Base-by-base conservation (phyloP, 1,284 basidiomycete species). In the Trichosporon asahii region DNA sequence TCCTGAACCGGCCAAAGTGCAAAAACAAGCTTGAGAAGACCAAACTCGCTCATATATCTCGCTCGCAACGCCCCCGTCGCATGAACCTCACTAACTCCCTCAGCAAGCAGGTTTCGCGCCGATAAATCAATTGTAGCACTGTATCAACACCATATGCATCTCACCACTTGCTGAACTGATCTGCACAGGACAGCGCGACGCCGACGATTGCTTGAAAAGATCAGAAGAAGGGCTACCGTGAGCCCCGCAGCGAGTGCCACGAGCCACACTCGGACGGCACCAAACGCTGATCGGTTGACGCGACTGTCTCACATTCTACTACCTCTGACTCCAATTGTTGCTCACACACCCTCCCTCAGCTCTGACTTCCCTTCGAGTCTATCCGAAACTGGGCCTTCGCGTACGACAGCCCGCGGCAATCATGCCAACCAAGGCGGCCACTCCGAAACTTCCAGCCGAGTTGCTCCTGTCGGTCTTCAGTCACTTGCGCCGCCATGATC, bases 101-200 rank as follows among this genome's bases (percentile, higher is more conserved):
- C 70, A 77, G 76, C 71, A 77, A 77, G 71, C 68, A 71, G 57
- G 76, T 73, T 33, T 61, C 57, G n/a, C 66, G 72, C 64, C 57
- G 57, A 61, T 61, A 61, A 71, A 73, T 66, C 74, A 74, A 64
- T 27, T 55, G 60, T 69, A 49, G 57, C 65, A 69, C 65, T 72
- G 71, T 72, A 72, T 53, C 63, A 69, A 49, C 66, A 72, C 55
- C 46, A 53, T 65, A 72, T 72, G 71, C 71, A 72, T 70, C 49
- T 69, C 64, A 69, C 71, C 71, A 67, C 71, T 72, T 61, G 57
- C 27, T 31, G 4, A 33, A 31, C 57, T 33, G 57, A 33, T 31
- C 18, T 31, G 29, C 29, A 11, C 57, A 33, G 57, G 49, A 18
- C 8, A 49, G 7, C 7, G 46, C 18, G 21, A 3, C 44, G 44